Evolutionary conservation across 2,329 filamentous ascomycete species (phyloP).

Genomic region (Xylariaceae sp.): DNA sequence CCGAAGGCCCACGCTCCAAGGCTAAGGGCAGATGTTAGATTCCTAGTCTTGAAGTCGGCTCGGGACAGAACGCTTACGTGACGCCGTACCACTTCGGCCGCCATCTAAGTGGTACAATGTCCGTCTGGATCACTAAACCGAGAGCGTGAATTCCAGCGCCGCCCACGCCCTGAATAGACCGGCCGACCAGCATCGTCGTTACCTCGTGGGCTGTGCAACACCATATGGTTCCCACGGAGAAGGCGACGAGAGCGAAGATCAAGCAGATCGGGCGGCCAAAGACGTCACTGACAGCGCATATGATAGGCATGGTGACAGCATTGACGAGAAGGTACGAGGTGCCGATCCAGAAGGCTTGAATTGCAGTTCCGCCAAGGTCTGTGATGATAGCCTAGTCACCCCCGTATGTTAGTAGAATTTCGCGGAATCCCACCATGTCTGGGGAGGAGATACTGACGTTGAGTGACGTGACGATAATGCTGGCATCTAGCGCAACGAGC

Average conservation of each 20-base stretch:
- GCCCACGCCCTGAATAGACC: conserved; percentile 45
- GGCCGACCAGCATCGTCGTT: conserved; percentile 40
- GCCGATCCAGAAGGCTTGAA: conserved; percentile 35
- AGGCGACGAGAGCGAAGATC: conserved; percentile 42
- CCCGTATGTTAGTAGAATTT: not conserved
- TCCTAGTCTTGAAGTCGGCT: not conserved
- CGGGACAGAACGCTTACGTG: conserved; percentile 34
- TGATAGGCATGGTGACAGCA: conserved; percentile 32
- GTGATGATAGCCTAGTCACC: conserved; percentile 23
- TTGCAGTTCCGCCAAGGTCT: conserved; percentile 27
- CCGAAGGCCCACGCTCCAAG: conserved; percentile 45
- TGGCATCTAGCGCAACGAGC: conserved; percentile 31
- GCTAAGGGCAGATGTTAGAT: conserved; percentile 10
- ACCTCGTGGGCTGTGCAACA: conserved; percentile 42
- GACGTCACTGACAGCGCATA: conserved; percentile 15
- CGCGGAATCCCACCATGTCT: not conserved
- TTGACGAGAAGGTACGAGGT: conserved; percentile 37
- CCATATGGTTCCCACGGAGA: conserved; percentile 46
- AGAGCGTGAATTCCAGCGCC: conserved; percentile 47
- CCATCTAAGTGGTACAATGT: conserved; percentile 46
- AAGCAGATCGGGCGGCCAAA: conserved; percentile 30
- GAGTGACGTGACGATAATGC: conserved; percentile 28
- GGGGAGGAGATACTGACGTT: conserved; percentile 10
- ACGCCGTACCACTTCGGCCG: conserved; percentile 46
- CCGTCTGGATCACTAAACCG: conserved; percentile 44